phyloP scores from a whole-genome alignment of 139 green algal species.

The Pleodorina starrii region DNA sequence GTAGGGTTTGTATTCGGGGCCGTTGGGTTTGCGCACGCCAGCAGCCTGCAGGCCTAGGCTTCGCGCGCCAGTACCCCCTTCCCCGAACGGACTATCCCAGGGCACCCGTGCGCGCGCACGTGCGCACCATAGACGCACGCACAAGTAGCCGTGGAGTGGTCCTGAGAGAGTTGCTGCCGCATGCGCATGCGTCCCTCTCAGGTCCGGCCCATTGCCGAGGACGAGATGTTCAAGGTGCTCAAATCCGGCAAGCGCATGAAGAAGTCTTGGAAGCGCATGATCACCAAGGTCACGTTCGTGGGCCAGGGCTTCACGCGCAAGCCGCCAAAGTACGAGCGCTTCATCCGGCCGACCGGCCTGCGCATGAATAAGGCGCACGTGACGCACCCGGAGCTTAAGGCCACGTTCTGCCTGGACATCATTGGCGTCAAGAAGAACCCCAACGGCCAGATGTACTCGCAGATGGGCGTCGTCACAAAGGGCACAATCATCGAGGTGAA shows the following conservation, averaged over 20 bases:
- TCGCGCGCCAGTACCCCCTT: too few relatives aligned
- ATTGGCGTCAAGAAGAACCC: conserved; percentile 99
- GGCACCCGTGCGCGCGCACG: too few relatives aligned
- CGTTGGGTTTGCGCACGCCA: too few relatives aligned
- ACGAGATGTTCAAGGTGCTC: conserved; percentile 99
- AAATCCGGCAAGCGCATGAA: conserved; percentile 91
- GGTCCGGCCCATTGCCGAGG: conserved; percentile 96
- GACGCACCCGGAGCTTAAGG: conserved; percentile 99
- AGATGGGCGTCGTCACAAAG: conserved; percentile 98
- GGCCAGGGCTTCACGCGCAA: conserved; percentile 97
- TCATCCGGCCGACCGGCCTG: conserved; percentile 96
- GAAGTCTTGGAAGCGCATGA: conserved; percentile 99
- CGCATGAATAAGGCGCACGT: conserved; percentile 99
- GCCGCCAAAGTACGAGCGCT: conserved; percentile 99
- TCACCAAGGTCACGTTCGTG: conserved; percentile 99
- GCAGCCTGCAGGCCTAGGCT: too few relatives aligned
- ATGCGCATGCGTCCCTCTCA: conserved; percentile 36
- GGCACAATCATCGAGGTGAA: conserved; percentile 98
- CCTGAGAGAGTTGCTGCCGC: not conserved
- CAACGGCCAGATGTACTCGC: conserved; percentile 97
- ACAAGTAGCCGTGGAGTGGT: too few relatives aligned
- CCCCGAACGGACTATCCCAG: too few relatives aligned
- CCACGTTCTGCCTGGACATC: conserved; percentile 98
- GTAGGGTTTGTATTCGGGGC: too few relatives aligned
- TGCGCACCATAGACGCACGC: too few relatives aligned